phyloP scores from a whole-genome alignment of 1,284 basidiomycete species.

The Microbotryum saponariae region DNA sequence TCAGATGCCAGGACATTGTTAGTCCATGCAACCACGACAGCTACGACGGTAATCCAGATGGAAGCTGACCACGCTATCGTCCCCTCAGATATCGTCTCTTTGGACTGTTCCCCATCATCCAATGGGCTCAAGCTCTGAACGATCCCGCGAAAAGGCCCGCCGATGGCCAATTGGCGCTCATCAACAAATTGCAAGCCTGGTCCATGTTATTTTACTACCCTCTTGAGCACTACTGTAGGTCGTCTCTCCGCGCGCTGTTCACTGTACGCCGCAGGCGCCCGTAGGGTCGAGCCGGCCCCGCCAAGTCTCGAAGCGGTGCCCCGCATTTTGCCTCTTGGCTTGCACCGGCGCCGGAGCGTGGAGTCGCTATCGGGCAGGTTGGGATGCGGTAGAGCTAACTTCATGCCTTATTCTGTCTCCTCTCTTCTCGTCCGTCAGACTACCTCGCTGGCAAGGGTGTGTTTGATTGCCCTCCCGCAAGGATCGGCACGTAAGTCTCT shows the following conservation, averaged over 20 bases:
- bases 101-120: slow-evolving; percentile 34
- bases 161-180: slow-evolving; percentile 45
- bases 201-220: slow-evolving; percentile 75
- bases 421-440: slow-evolving; percentile 29
- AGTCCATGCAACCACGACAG: background rate
- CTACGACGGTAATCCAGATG: too few relatives aligned
- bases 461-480: slow-evolving; percentile 41
- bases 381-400: too few relatives aligned
- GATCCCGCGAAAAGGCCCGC: slow-evolving; percentile 34
- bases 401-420: too few relatives aligned
- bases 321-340: too few relatives aligned
- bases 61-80: background rate
- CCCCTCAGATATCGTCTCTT: slow-evolving; percentile 29
- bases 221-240: slow-evolving; percentile 58
- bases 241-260: background rate
- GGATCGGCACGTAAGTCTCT: background rate
- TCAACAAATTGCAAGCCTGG: slow-evolving; percentile 74
- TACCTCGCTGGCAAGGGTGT: slow-evolving; percentile 60
- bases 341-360: too few relatives aligned
- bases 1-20: slow-evolving; percentile 33
- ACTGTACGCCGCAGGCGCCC: too few relatives aligned
- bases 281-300: too few relatives aligned
- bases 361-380: too few relatives aligned
- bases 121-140: slow-evolving; percentile 34
- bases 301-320: too few relatives aligned